Conservation (phyloP, 768 basidiomycete genomes). For the Suillus bovinus region DNA sequence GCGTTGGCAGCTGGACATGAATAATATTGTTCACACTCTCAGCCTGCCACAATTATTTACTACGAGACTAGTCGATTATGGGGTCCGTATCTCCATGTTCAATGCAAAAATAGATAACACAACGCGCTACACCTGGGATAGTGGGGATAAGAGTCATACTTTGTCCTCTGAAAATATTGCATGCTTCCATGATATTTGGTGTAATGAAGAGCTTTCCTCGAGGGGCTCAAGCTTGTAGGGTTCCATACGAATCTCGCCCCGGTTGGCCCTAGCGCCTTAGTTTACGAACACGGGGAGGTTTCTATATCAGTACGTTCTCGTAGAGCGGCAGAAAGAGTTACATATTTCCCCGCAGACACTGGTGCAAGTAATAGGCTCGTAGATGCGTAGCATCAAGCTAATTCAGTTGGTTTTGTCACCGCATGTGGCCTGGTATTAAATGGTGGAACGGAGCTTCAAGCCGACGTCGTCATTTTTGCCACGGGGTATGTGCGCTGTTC, state of each 20-base stretch:
- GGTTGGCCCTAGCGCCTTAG: slow-evolving; percentile 32
- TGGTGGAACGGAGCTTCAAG: slow-evolving; percentile 27
- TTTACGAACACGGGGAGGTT: slow-evolving; percentile 37
- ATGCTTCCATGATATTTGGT: not conserved
- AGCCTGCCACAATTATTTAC: not conserved
- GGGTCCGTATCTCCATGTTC: slow-evolving; percentile 22
- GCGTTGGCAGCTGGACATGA: slow-evolving; percentile 10
- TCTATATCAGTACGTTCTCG: slow-evolving; percentile 36
- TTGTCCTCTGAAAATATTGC: not conserved
- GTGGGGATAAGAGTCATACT: slow-evolving; percentile 16
- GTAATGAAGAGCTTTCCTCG: slow-evolving; percentile 36
- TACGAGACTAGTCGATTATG: slow-evolving; percentile 17
- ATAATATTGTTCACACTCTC: slow-evolving; percentile 5
- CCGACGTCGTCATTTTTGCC: slow-evolving; percentile 34
- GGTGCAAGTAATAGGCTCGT: slow-evolving; percentile 45
- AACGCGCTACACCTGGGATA: not conserved
- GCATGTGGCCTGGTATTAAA: slow-evolving; percentile 28
- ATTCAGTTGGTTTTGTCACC: slow-evolving; percentile 32
- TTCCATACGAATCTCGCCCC: slow-evolving; percentile 40
- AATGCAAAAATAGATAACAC: slow-evolving; percentile 18
- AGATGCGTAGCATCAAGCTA: slow-evolving; percentile 52
- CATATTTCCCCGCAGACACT: slow-evolving; percentile 23
- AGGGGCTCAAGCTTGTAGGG: slow-evolving; percentile 36
- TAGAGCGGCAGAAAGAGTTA: not conserved
- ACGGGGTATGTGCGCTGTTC: slow-evolving; percentile 28